These are phyloP conservation scores for Akanthomyces dipterigenus DNA, from an alignment of 2,329 filamentous ascomycete species.

Conservation along the genomic window DNA sequence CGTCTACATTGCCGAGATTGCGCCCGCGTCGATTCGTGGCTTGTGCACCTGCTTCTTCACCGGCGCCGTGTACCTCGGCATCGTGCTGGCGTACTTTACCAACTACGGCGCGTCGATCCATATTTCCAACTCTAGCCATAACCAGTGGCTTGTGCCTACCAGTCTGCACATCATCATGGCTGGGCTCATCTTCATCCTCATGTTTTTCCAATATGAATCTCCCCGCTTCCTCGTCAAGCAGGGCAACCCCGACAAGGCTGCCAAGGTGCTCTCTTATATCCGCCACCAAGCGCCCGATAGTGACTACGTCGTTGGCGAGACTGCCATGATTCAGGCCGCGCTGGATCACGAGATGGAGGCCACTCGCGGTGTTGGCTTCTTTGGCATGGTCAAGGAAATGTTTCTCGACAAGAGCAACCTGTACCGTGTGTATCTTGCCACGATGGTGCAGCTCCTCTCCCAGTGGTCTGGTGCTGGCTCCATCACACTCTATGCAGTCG, in stretches of 20 bases:
- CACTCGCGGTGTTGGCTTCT: constrained; percentile 56
- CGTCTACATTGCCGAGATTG: constrained; percentile 66
- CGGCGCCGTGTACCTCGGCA: constrained; percentile 62
- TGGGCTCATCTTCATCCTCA: constrained; percentile 61
- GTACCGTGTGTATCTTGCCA: constrained; percentile 63
- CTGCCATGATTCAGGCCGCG: constrained; percentile 56
- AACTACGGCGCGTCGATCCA: constrained; percentile 54
- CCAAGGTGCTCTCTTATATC: constrained; percentile 47
- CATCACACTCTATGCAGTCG: constrained; percentile 70
- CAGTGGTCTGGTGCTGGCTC: constrained; percentile 69
- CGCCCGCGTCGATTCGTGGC: constrained; percentile 61
- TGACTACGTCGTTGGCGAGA: constrained; percentile 55
- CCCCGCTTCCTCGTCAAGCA: constrained; percentile 65
- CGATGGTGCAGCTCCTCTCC: constrained; percentile 62
- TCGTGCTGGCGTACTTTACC: constrained; percentile 73
- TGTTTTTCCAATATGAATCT: constrained; percentile 62
- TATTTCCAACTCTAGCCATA: constrained; percentile 38
- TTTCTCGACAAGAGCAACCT: constrained; percentile 61
- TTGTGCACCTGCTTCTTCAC: constrained; percentile 58
- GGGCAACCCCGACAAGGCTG: constrained; percentile 52
- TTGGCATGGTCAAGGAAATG: constrained; percentile 62
- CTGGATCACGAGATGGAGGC: constrained; percentile 68
- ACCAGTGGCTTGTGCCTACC: constrained; percentile 61
- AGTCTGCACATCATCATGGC: constrained; percentile 74
- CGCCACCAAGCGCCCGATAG: constrained; percentile 54